Base-by-base conservation (phyloP, 2,329 filamentous ascomycete genomes). In the Plenodomus tracheiphilus region DNA sequence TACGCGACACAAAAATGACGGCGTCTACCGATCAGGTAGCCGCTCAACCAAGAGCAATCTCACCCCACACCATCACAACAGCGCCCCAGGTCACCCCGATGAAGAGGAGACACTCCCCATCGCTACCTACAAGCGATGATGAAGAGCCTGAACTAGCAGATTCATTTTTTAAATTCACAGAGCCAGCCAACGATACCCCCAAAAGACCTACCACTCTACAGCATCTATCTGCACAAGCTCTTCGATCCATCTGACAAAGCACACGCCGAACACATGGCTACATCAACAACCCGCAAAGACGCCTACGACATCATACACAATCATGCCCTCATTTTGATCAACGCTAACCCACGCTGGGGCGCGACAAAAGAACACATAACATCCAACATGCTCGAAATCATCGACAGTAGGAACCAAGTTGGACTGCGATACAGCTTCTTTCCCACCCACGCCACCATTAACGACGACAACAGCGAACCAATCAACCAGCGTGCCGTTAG, bases 401-500 rank as follows among this genome's bases (percentile, higher is more conserved):
- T 47, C 2, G 18, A 36, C 11, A 37, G 21, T 8, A 30, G 22
- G 1, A 11, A 40, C 19, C 21, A 11, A 2, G 9, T 47, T 4
- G 21, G 20, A n/a, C 17, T 52, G n/a, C 49, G 39, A 17, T 52
- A 49, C 20, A 36, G 47, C 2, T 42, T 54, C 25, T 46, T 47
- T 5, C 13, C 38, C 9, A 37, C 44, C 30, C 34, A 17, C 19
- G 13, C 41, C 1, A 18, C 3, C 0, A 15, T 9, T 3, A 15
- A 17, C 37, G 8, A 47, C 6, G 13, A 6, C 8, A 13, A 48
- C 2, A 30, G 37, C 7, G n/a, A 18, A 2, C 10, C 20, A 2
- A 19, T 4, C 8, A 44, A 45, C 45, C 20, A 13, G 3, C 17
- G 21, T 2, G 46, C 20, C 38, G 20, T 18, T 4, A 10, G 18